Conservation (phyloP, 164 flowering plant genomes). For the Macadamia tetraphylla region DNA sequence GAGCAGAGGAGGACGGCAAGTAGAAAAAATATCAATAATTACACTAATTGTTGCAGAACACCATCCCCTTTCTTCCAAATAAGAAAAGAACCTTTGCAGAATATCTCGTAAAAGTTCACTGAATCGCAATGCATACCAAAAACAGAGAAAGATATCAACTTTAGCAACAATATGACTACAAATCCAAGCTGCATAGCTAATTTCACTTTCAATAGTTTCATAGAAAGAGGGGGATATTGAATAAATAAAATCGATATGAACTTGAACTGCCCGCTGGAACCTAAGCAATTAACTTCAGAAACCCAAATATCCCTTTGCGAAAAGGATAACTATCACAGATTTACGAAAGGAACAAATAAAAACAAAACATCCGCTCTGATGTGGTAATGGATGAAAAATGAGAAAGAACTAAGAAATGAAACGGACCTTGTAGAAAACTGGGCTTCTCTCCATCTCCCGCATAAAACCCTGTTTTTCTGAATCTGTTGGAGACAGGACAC, state of each 20-base stretch:
- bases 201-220: neutral
- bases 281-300: neutral
- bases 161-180: too few species aligned
- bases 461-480: constrained; percentile 21
- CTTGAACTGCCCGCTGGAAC: neutral
- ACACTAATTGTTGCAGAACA: too few species aligned
- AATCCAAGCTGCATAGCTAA: neutral
- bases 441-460: constrained; percentile 8
- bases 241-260: neutral
- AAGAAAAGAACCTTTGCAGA: neutral
- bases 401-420: constrained; percentile 14
- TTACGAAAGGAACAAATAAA: neutral
- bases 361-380: neutral
- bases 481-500: neutral
- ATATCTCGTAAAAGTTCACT: neutral
- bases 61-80: too few species aligned
- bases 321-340: neutral
- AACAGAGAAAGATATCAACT: too few species aligned
- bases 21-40: neutral
- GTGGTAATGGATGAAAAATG: neutral
- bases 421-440: constrained; percentile 27
- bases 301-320: neutral
- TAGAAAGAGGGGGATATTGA: neutral
- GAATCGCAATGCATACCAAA: too few species aligned
- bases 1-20: too few species aligned